Evolutionary conservation across 768 basidiomycete genomes (phyloP).

Genomic region (Cystofilobasidium capitatum): DNA sequence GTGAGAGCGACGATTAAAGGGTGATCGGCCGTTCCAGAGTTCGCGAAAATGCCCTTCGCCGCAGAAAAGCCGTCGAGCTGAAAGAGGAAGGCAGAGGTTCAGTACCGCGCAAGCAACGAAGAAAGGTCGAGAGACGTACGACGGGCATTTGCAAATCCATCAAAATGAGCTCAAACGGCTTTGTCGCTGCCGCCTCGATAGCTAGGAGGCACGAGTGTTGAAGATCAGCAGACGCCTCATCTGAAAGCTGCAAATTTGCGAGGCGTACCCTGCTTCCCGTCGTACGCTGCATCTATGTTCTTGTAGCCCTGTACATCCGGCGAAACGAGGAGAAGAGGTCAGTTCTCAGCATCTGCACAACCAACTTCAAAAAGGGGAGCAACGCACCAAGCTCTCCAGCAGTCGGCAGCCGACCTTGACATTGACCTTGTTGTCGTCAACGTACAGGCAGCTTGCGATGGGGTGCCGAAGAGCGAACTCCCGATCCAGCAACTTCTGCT

Average conservation of each 20-base stretch:
- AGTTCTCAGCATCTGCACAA: too few species aligned
- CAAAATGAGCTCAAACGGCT: background rate
- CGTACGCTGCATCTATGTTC: background rate
- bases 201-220: too few species aligned
- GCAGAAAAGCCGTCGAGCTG: background rate
- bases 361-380: too few species aligned
- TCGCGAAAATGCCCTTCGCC: background rate
- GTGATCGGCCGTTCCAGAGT: background rate
- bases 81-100: background rate
- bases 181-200: background rate
- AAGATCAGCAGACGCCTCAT: too few species aligned
- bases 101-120: too few species aligned
- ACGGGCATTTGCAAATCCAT: background rate
- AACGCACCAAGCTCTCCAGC: too few species aligned
- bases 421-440: background rate
- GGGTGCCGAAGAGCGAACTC: background rate
- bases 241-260: too few species aligned
- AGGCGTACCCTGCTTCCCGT: constrained; percentile 3
- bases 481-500: background rate
- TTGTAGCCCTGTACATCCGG: background rate
- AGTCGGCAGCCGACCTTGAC: background rate
- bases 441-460: background rate
- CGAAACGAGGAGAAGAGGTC: too few species aligned
- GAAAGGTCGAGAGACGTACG: too few species aligned
- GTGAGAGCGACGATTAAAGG: background rate